Evolutionary conservation across 768 basidiomycete species (phyloP).

Genomic region (Saitozyma podzolica): DNA sequence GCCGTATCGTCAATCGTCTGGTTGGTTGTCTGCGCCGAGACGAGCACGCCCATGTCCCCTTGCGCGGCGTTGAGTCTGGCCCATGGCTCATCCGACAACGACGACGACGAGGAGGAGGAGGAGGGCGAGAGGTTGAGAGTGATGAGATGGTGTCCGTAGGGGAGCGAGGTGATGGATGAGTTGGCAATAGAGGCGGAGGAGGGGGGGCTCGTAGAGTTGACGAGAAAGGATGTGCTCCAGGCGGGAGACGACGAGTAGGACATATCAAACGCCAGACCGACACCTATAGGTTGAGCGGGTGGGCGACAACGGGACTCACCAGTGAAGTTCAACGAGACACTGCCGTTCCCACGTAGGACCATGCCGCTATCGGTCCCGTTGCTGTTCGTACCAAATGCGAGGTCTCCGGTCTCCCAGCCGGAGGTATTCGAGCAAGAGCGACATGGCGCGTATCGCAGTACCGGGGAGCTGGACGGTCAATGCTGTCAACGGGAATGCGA

Average conservation of each 20-base stretch:
- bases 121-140: slow-evolving; percentile 13
- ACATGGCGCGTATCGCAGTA: neutral
- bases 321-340: slow-evolving; percentile 32
- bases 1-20: slow-evolving; percentile 41
- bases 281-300: neutral
- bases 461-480: neutral
- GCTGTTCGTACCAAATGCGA: neutral
- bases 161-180: slow-evolving; percentile 14
- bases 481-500: neutral
- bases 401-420: neutral
- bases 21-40: slow-evolving; percentile 16
- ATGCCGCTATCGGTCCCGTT: slow-evolving; percentile 20
- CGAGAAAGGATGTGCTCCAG: slow-evolving; percentile 1
- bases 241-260: neutral
- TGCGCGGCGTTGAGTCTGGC: slow-evolving; percentile 23
- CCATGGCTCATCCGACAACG: slow-evolving; percentile 2
- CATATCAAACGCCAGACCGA: neutral
- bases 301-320: slow-evolving; percentile 11
- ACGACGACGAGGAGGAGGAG: neutral
- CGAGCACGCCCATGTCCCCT: slow-evolving; percentile 15
- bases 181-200: neutral
- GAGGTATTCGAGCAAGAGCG: neutral
- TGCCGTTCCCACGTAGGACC: slow-evolving; percentile 10
- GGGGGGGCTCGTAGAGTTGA: slow-evolving; percentile 17
- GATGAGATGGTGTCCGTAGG: slow-evolving; percentile 22